Base-by-base conservation (phyloP, 2,329 filamentous ascomycete genomes). In the Fusarium falciforme region DNA sequence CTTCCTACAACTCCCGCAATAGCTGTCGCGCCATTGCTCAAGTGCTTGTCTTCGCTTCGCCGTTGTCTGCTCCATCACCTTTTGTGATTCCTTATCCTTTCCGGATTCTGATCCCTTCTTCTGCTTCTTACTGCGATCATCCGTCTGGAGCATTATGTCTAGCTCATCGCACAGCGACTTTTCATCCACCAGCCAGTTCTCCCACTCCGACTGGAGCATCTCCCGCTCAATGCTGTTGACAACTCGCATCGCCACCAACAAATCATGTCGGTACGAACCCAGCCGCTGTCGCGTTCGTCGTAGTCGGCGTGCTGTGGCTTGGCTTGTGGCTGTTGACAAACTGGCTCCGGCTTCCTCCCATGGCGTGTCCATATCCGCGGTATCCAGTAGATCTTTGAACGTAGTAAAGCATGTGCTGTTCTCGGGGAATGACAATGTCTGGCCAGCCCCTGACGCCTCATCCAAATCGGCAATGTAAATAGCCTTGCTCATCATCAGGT, bases 201-300 rank as follows among this genome's bases (percentile, higher is more conserved):
- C 95, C 92, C 95, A 99, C 82, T 98, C 96, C 1, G 93, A 93
- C 78, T 91, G 89, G 63, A 98, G 83, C 81, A 98, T 92, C 82
- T 98, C 95, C 67, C 89, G 89, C 85, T 98, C 96, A 31, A 98
- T 91, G 66, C 89, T 92, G 83, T 98, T 98, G 70, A 98, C 92
- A 3, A 98, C 90, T 6, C 95, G 91, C 85, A 98, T 91, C 6
- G 95, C 95, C 6, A 99, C 95, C 3, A 98, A 85, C 22, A 99
- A 86, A 79, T 98, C 95, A 81, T 99, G 94, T 4, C 96, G 89
- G 81, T 98, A 96, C 3, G 90, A 87, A 1, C 93, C 96, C 0
- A 99, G 89, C 27, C 92, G 90, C 82, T 97, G 93, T 11, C 96
- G 89, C n/a, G 94, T 94, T 42, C 92, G 90, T 59, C 93, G 90